Percentiles rank a stretch among this genome's conserved stretches.
Evolutionary conservation across 116 monocot species (phyloP).

Genomic region (Iris pallida): DNA sequence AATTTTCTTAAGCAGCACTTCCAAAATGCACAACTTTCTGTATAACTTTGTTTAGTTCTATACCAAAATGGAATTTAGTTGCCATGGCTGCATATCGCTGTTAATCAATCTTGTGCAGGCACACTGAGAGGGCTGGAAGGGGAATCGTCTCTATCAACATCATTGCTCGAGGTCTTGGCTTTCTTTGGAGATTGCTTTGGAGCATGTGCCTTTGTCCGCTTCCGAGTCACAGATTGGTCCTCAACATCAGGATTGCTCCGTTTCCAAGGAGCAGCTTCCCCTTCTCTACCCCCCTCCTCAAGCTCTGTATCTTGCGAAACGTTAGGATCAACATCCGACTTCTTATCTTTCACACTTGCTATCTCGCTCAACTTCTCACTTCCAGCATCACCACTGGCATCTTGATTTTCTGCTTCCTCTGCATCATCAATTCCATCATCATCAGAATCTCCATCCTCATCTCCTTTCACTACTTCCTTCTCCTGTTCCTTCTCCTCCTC

Average conservation of each 20-base stretch:
- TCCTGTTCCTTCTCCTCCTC: slow-evolving; percentile 25
- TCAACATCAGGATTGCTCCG: too few species aligned
- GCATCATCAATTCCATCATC: background rate
- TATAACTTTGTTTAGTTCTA: too few species aligned
- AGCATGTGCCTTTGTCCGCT: background rate
- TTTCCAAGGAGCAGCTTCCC: background rate
- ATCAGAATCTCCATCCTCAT: background rate
- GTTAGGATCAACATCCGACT: background rate
- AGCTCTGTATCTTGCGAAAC: background rate
- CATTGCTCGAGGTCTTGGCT: background rate
- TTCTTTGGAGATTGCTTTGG: too few species aligned
- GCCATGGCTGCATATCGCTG: too few species aligned
- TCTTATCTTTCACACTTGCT: background rate
- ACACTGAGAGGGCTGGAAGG: slow-evolving; percentile 4
- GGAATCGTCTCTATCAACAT: background rate
- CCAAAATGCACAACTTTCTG: too few species aligned
- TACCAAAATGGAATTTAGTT: too few species aligned
- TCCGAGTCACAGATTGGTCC: too few species aligned
- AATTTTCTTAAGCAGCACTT: too few species aligned
- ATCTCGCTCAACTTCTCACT: too few species aligned
- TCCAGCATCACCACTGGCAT: background rate
- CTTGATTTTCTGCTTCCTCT: background rate
- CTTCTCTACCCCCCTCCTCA: background rate
- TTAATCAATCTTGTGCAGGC: slow-evolving; percentile 1
- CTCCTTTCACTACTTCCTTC: slow-evolving; percentile 16